Base-by-base conservation (phyloP, 1,284 basidiomycete genomes). In the Ganoderma leucocontextum region DNA sequence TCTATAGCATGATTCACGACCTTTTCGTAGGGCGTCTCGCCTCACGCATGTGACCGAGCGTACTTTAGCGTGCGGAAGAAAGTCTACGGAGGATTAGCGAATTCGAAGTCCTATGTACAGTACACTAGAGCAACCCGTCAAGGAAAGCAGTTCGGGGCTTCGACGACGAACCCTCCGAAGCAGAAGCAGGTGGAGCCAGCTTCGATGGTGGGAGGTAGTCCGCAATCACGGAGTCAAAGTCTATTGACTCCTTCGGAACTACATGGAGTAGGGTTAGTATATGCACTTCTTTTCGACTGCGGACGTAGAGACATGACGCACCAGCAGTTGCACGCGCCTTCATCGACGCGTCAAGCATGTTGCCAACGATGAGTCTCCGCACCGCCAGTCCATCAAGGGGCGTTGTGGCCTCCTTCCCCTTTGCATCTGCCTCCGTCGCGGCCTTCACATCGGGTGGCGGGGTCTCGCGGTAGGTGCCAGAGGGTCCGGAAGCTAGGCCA, bases 401-500 rank as follows among this genome's bases (percentile, higher is more conserved):
- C 44, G 66, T 65, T 57, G 76, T 75, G 60, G 74, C 76, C 19
- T 65, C 67, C 53, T 60, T 63, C 64, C 22, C 22, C 47, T 49
- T 49, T 12, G 47, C 47, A 25, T 66, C 64, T 62, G 80, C 82
- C 65, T 73, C 68, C 62, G 82, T 80, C 68, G 79, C 81, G 67
- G 81, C 80, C 73, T 81, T 72, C 49, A 47, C 9, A 65, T 80
- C 79, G 53, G 76, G 76, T 52, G 75, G 75, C 19, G 78, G 70
- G 17, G 74, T 73, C 68, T 84, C 83, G 75, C 89, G 90, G 80
- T 87, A 91, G 22, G 93, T 94, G 66, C 93, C 94, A 25, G 89
- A 85, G 1, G 94, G 93, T 15, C 89, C 86, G 57, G 91, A 95
- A 12, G 94, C 92, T 78, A 91, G 90, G 41, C 95, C 95, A 15